A percentile compares a stretch with the other conserved stretches of the same genome.
phyloP scores from a whole-genome alignment of 345 rosid species.

The Punica granatum region DNA sequence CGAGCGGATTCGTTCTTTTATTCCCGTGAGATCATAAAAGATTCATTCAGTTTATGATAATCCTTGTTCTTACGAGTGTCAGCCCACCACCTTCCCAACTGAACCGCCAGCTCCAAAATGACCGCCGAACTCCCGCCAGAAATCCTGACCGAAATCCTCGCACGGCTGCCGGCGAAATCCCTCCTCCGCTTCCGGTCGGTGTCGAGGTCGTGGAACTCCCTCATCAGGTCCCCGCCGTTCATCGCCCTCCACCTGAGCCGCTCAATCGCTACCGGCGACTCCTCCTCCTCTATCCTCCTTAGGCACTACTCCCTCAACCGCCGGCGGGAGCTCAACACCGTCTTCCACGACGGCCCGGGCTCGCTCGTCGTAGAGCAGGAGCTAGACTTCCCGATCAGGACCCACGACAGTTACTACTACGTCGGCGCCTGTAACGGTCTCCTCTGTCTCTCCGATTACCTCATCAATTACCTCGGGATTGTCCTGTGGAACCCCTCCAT shows the following conservation, averaged over 20 bases:
- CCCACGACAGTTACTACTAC: neutral
- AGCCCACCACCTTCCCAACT: no score
- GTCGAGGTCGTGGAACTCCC: slow-evolving; percentile 12
- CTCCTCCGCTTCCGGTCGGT: slow-evolving; percentile 16
- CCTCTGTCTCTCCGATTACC: slow-evolving; percentile 8
- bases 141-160: slow-evolving; percentile 11
- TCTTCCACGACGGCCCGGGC: slow-evolving; percentile 2
- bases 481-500: slow-evolving; percentile 18
- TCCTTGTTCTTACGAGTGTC: no score
- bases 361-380: slow-evolving; percentile 2
- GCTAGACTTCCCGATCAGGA: slow-evolving; percentile 10
- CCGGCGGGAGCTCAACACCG: slow-evolving; percentile 3
- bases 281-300: slow-evolving; percentile 8
- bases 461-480: slow-evolving; percentile 1
- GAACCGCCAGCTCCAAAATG: neutral
- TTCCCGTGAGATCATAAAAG: no score
- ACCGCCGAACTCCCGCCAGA: slow-evolving; percentile 5
- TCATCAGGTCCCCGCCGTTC: slow-evolving; percentile 10
- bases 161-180: slow-evolving; percentile 10
- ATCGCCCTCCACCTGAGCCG: slow-evolving; percentile 5
- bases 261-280: neutral
- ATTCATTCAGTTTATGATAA: no score
- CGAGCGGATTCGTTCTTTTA: no score
- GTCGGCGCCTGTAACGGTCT: slow-evolving; percentile 14
- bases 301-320: slow-evolving; percentile 10